Evolutionary conservation across 129 eudicot genomes (phyloP).

Genomic region (Lactuca sativa): DNA sequence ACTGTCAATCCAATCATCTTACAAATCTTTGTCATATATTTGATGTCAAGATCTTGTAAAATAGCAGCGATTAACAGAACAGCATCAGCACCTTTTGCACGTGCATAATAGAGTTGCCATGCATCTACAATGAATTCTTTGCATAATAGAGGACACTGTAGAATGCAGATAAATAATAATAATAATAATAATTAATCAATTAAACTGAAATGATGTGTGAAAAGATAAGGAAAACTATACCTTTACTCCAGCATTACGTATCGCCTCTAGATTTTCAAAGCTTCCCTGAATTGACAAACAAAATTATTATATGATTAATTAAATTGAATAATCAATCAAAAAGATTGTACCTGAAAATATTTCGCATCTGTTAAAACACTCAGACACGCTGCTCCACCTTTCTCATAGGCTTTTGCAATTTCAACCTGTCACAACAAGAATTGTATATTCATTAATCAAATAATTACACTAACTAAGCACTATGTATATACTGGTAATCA

Average conservation of each 20-base stretch:
- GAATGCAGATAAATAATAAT: not conserved
- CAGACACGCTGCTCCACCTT: constrained; percentile 98
- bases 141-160: constrained; percentile 97
- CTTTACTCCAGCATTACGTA: constrained; percentile 80
- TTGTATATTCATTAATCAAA: not conserved
- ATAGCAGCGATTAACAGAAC: constrained; percentile 80
- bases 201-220: not conserved
- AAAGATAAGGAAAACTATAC: constrained; percentile 30
- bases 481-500: not conserved
- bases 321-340: constrained; percentile 16
- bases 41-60: constrained; percentile 80
- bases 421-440: constrained; percentile 50
- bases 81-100: constrained; percentile 96
- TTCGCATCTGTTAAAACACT: constrained; percentile 87
- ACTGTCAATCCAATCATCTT: constrained; percentile 73
- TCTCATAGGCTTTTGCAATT: constrained; percentile 91
- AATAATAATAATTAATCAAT: too few species aligned
- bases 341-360: constrained; percentile 68
- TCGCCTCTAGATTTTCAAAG: constrained; percentile 77
- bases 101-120: constrained; percentile 95
- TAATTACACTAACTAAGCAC: too few species aligned
- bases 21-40: constrained; percentile 76
- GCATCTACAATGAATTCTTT: constrained; percentile 94
- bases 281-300: constrained; percentile 64
- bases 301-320: not conserved